These are phyloP conservation scores for Xylaria cubensis DNA, from an alignment of 495 filamentous ascomycete genomes.

Conservation along the genomic window DNA sequence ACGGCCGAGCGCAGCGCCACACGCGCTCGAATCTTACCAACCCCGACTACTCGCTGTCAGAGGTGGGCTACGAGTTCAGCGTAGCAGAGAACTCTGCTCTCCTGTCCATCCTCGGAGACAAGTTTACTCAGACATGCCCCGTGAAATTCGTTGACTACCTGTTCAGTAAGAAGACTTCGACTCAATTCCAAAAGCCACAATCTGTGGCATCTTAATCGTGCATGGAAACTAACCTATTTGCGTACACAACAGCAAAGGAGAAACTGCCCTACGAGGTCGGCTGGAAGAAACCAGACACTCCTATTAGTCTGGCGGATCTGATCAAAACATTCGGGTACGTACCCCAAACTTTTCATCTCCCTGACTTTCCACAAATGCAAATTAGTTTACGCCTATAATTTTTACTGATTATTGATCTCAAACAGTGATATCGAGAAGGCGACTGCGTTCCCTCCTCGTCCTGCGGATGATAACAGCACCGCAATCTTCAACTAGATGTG, in stretches of 20 bases:
- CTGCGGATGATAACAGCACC: constrained; percentile 20
- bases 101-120: constrained; percentile 53
- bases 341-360: neutral
- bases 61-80: constrained; percentile 47
- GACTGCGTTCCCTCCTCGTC: constrained; percentile 11
- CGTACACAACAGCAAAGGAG: constrained; percentile 8
- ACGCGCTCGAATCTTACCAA: constrained; percentile 54
- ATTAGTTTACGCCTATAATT: no score
- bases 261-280: constrained; percentile 18
- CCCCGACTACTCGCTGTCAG: constrained; percentile 47
- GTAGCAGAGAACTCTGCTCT: constrained; percentile 56
- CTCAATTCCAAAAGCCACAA: neutral
- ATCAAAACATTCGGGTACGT: constrained; percentile 12
- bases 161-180: constrained; percentile 48
- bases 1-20: constrained; percentile 52
- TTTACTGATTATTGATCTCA: neutral
- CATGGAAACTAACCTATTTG: neutral
- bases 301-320: constrained; percentile 8
- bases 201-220: neutral
- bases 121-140: constrained; percentile 43
- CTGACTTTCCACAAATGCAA: no score
- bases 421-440: constrained; percentile 9
- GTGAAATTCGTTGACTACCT: constrained; percentile 50
- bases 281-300: constrained; percentile 16
- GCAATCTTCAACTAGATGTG: constrained; percentile 11